A percentile compares a stretch with the other conserved stretches of the same genome.
These are phyloP conservation scores for Saccharum hybrid DNA, from an alignment of 202 grass and related monocot genomes.

Conservation along the genomic window DNA sequence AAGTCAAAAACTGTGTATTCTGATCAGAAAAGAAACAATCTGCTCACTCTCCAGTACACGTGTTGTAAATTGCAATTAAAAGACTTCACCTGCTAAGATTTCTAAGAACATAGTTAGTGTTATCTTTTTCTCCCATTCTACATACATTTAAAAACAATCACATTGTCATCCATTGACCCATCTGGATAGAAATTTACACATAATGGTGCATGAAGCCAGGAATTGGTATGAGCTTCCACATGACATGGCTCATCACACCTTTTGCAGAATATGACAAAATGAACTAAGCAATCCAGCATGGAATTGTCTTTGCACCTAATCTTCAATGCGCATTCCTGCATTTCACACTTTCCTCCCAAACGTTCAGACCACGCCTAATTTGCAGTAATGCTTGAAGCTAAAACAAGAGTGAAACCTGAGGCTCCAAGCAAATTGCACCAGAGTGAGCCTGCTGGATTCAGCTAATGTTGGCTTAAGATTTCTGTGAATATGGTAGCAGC, in stretches of 20 bases:
- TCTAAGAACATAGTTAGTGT: not conserved
- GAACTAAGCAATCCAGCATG: not conserved
- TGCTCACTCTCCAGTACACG: not conserved
- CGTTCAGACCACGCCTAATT: not conserved
- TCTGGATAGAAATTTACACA: not conserved
- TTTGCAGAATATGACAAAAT: not conserved
- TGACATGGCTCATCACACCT: not conserved
- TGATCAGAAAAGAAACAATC: not conserved
- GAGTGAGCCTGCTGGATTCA: conserved; percentile 13
- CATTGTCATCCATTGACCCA: not conserved
- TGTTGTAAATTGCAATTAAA: conserved; percentile 6
- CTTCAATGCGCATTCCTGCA: not conserved
- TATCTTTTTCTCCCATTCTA: no score
- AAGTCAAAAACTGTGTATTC: not conserved
- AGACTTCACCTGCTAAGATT: not conserved
- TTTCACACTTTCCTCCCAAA: conserved; percentile 8
- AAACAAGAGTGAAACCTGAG: not conserved
- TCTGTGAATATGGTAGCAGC: conserved; percentile 10
- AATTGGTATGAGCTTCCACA: conserved; percentile 5
- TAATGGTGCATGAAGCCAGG: not conserved
- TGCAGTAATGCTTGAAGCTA: conserved; percentile 3
- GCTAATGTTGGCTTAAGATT: not conserved
- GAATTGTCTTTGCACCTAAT: conserved; percentile 22
- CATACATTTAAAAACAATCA: not conserved
- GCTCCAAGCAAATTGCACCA: conserved; percentile 12